Conservation (phyloP, 805 yeast genomes). For the Kurtzmaniella cleridarum region DNA sequence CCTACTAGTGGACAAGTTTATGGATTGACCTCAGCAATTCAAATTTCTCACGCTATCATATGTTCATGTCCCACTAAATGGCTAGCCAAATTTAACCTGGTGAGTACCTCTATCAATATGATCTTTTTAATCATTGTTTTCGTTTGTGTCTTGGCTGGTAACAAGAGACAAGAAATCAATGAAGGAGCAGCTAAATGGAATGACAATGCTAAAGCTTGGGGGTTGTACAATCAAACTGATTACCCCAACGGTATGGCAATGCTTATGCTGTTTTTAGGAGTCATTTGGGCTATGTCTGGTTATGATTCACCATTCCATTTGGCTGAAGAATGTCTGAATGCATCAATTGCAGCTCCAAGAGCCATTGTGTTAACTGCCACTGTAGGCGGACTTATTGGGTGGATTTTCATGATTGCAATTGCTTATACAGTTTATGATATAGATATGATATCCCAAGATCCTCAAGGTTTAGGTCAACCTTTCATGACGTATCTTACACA, state of each 20-base stretch:
- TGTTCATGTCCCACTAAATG: constrained; percentile 51
- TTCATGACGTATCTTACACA: constrained; percentile 52
- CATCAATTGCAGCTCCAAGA: constrained; percentile 58
- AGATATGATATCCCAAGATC: constrained; percentile 40
- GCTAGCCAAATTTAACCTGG: constrained; percentile 46
- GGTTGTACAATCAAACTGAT: constrained; percentile 50
- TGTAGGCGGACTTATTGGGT: constrained; percentile 53
- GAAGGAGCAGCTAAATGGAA: constrained; percentile 45
- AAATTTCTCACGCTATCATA: constrained; percentile 41
- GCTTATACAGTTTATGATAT: constrained; percentile 56
- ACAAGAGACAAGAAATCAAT: constrained; percentile 28
- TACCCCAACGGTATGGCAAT: constrained; percentile 60
- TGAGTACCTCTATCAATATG: constrained; percentile 47
- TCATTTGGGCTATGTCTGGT: constrained; percentile 69
- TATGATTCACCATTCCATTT: constrained; percentile 72
- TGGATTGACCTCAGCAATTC: constrained; percentile 48
- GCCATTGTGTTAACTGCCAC: constrained; percentile 58
- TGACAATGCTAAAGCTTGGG: constrained; percentile 47
- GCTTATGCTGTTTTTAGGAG: constrained; percentile 55
- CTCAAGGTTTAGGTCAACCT: constrained; percentile 52
- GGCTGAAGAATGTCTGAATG: constrained; percentile 67
- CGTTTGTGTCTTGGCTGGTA: constrained; percentile 49
- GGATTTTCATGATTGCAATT: constrained; percentile 53
- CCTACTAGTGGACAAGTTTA: constrained; percentile 47
- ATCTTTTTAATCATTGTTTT: constrained; percentile 47